Evolutionary conservation across 345 rosid species (phyloP).

Genomic region (Linum tenue): DNA sequence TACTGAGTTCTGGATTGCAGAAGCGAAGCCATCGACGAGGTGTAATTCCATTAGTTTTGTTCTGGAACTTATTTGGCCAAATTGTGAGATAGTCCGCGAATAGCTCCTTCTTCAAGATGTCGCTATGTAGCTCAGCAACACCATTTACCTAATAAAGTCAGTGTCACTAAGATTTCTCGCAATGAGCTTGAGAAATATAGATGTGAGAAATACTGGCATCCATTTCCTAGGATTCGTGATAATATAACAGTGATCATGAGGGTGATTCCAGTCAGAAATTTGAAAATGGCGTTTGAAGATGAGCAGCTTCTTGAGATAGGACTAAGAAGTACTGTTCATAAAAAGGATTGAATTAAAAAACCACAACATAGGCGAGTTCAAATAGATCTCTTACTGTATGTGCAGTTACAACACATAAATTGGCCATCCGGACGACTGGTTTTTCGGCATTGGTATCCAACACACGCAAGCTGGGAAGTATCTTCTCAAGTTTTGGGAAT

Average conservation of each 20-base stretch:
- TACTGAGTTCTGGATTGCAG: constrained; percentile 94
- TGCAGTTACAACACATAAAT: constrained; percentile 78
- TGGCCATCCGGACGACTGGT: constrained; percentile 97
- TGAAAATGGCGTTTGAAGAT: no score
- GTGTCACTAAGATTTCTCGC: neutral
- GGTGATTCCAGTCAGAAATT: no score
- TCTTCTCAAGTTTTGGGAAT: constrained; percentile 62
- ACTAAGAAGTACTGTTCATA: no score
- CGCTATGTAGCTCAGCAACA: constrained; percentile 94
- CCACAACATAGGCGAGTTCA: neutral
- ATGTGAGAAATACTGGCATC: no score
- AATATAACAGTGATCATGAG: no score
- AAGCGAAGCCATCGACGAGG: constrained; percentile 96
- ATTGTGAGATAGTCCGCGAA: constrained; percentile 86
- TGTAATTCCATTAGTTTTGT: constrained; percentile 93
- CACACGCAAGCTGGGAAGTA: constrained; percentile 63
- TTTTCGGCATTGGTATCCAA: constrained; percentile 80
- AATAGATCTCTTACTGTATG: constrained; percentile 54
- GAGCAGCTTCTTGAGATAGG: no score
- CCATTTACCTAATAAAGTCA: constrained; percentile 70
- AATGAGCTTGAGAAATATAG: neutral
- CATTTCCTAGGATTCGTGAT: no score
- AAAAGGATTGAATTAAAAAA: no score
- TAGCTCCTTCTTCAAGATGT: constrained; percentile 76
- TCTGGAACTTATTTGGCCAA: constrained; percentile 93